Conservation (phyloP, 2,329 filamentous ascomycete genomes). For the Fusarium anguioides region DNA sequence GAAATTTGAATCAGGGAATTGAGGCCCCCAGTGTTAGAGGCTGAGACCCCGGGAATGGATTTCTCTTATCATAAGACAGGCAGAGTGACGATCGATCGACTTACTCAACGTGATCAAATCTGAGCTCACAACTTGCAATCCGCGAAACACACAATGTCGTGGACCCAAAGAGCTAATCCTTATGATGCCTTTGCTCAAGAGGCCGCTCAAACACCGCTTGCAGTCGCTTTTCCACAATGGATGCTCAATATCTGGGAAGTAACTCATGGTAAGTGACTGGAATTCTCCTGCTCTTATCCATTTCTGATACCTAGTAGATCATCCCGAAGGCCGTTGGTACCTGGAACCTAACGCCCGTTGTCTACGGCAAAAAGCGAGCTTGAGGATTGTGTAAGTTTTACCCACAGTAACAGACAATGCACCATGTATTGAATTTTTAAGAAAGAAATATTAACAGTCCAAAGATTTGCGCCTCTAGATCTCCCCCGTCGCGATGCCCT, state of each 20-base stretch:
- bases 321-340: slow-evolving; percentile 43
- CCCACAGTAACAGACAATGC: background rate
- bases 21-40: background rate
- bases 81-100: slow-evolving; percentile 1
- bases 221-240: slow-evolving; percentile 42
- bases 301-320: slow-evolving; percentile 33
- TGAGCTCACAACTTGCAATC: background rate
- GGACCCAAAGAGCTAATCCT: slow-evolving; percentile 41
- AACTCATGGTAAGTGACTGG: slow-evolving; percentile 28
- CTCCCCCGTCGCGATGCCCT: slow-evolving; percentile 40
- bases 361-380: slow-evolving; percentile 38
- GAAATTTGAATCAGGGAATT: background rate
- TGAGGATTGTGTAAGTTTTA: slow-evolving; percentile 47
- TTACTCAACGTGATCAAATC: background rate
- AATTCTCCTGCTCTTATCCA: fast-evolving
- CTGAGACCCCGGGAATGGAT: background rate
- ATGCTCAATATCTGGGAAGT: slow-evolving; percentile 45
- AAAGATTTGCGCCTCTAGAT: slow-evolving; percentile 48
- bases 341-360: slow-evolving; percentile 35
- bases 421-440: fast-evolving
- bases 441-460: background rate
- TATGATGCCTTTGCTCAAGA: slow-evolving; percentile 43
- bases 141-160: slow-evolving; percentile 37
- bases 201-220: slow-evolving; percentile 35
- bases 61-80: slow-evolving; percentile 11